Evolutionary conservation across 257 asterid species (phyloP), one percentile per base, ranked within the genome.

Genomic region (Lithospermum erythrorhizon): DNA sequence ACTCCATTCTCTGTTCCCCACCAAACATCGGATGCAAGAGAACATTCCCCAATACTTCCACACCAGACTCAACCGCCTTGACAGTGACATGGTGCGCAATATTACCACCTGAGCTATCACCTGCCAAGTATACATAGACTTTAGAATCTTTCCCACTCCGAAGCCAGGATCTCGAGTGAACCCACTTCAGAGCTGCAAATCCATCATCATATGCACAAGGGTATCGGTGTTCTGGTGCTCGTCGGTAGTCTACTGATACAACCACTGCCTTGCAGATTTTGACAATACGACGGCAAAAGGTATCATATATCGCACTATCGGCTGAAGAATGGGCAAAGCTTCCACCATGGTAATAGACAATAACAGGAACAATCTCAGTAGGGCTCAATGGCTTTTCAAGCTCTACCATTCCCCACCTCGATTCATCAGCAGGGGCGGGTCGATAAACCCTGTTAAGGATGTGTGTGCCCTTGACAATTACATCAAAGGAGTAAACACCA

Each of bases 161-260:
- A 0, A 78, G 73, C 83, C 83, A 78, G 1, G 66, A 48, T 55
- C 76, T 69, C 0, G 83, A 71, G 11, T 75, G 75, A 5, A 64
- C 78, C 83, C 83, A 75, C 32, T 75, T 72, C 13, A 78, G 78
- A 53, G 83, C 76, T 5, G 74, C 45, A 80, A 76, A 75, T 53
- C 83, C 83, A 55, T 78, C 83, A 5, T 78, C 78, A 21, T 75
- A 78, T 8, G 80, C 80, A 70, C 78, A 66, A 1, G 83, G 81
- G 55, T 75, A 78, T 0, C 76, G 73, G 56, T 78, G 35, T 65
- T 78, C 83, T 3, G 83, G 83, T 15, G 83, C 75, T 49, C 81
- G 63, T 0, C 83, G 80, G 66, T 78, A 78, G 57, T 78, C 60
- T 23, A 75, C 78, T 1, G 83, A 78, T 23, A 78, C 76, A 6